Evolutionary conservation across 306 rosid species (phyloP).

Genomic region (Castanea sativa): DNA sequence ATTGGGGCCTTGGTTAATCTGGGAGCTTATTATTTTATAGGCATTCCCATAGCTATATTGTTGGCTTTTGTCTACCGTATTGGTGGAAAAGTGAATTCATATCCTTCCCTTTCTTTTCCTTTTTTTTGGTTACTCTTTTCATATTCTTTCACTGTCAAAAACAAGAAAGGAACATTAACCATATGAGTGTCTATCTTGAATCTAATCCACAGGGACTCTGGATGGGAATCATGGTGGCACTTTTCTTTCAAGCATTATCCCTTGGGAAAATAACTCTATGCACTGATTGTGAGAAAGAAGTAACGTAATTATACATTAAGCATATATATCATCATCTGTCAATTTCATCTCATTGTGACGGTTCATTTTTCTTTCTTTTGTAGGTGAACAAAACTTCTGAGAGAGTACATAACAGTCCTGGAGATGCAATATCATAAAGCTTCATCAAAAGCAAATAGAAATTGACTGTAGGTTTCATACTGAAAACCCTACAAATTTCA

Average conservation of each 20-base stretch:
- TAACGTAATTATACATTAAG: background rate
- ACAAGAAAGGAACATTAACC: too few relatives aligned
- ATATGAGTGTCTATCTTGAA: background rate
- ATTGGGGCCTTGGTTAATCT: slow-evolving; percentile 40
- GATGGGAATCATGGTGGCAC: slow-evolving; percentile 19
- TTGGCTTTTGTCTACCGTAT: slow-evolving; percentile 35
- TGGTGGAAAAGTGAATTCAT: slow-evolving; percentile 31
- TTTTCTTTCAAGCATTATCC: slow-evolving; percentile 9
- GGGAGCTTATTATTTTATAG: slow-evolving; percentile 38
- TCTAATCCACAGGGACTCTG: slow-evolving; percentile 20
- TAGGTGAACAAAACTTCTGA: slow-evolving; percentile 34
- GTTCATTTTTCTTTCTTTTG: background rate
- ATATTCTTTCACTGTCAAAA: too few relatives aligned
- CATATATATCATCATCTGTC: background rate
- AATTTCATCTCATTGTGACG: background rate
- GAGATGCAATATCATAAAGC: background rate
- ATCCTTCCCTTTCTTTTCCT: background rate
- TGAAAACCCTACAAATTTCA: too few relatives aligned
- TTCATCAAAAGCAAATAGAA: background rate
- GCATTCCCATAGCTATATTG: slow-evolving; percentile 29
- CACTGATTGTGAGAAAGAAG: slow-evolving; percentile 27
- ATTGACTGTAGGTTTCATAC: too few relatives aligned
- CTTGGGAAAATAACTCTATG: slow-evolving; percentile 10
- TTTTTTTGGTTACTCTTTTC: background rate
- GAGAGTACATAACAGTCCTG: slow-evolving; percentile 10